Percentiles rank a stretch among this genome's conserved stretches.
Evolutionary conservation across 257 asterid species (phyloP).

Genomic region (Primulina huaijiensis): DNA sequence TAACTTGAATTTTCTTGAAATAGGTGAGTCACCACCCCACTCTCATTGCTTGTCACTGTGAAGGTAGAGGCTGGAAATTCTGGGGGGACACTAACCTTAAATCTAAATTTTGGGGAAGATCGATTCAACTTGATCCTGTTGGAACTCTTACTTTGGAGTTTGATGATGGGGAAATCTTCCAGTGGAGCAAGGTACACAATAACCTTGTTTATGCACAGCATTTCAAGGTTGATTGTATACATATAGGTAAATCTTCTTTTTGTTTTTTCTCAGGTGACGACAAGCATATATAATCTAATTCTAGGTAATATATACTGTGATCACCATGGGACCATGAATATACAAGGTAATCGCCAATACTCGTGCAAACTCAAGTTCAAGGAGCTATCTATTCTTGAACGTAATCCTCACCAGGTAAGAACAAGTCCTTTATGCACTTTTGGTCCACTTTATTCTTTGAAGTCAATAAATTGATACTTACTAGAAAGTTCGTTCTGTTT

Average conservation of each 20-base stretch:
- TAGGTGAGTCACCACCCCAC: slow-evolving; percentile 99
- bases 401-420: slow-evolving; percentile 92
- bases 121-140: slow-evolving; percentile 91
- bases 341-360: slow-evolving; percentile 70
- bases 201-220: slow-evolving; percentile 9
- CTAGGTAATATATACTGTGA: slow-evolving; percentile 90
- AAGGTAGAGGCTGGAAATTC: slow-evolving; percentile 96
- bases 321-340: slow-evolving; percentile 87
- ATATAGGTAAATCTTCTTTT: slow-evolving; percentile 1
- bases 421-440: slow-evolving; percentile 2
- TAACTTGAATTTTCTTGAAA: slow-evolving; percentile 33
- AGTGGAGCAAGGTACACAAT: slow-evolving; percentile 84
- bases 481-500: not conserved
- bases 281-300: slow-evolving; percentile 81
- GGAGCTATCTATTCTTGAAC: slow-evolving; percentile 91
- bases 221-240: not conserved
- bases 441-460: not conserved
- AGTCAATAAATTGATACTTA: slow-evolving; percentile 7
- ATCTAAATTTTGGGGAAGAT: slow-evolving; percentile 95
- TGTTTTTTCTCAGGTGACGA: slow-evolving; percentile 62
- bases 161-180: slow-evolving; percentile 91
- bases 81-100: slow-evolving; percentile 90
- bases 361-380: slow-evolving; percentile 96
- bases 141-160: slow-evolving; percentile 81
- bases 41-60: slow-evolving; percentile 93